A percentile compares a stretch with the other conserved stretches of the same genome.
Conservation (phyloP, 2,329 filamentous ascomycete genomes). For the Cladobotryum protrusum region DNA sequence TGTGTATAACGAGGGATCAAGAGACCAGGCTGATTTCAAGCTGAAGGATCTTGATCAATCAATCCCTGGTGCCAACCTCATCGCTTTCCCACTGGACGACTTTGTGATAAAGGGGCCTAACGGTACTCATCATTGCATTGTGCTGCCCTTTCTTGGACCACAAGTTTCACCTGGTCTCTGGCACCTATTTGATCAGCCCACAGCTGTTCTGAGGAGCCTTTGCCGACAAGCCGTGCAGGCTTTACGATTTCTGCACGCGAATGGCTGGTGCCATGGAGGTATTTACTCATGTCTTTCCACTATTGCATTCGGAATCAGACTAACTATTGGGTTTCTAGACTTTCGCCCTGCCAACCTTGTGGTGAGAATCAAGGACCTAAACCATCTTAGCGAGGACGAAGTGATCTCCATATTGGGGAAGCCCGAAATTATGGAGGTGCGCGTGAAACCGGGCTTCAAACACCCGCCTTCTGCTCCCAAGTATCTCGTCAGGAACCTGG, state of each 20-base stretch:
- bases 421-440: conserved; percentile 9
- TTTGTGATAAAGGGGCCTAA: conserved; percentile 21
- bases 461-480: conserved; percentile 14
- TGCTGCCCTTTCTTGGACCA: conserved; percentile 23
- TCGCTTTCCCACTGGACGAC: conserved; percentile 17
- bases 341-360: conserved; percentile 24
- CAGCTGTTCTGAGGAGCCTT: conserved; percentile 11
- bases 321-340: conserved; percentile 4
- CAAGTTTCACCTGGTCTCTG: conserved; percentile 16
- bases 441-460: conserved; percentile 4
- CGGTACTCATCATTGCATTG: conserved; percentile 21
- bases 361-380: conserved; percentile 15
- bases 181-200: conserved; percentile 7
- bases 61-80: background rate
- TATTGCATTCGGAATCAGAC: too few species aligned
- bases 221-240: conserved; percentile 18
- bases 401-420: conserved; percentile 15
- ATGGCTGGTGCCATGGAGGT: conserved; percentile 25
- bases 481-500: conserved; percentile 18
- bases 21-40: background rate
- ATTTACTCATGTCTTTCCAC: too few species aligned
- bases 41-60: conserved; percentile 4
- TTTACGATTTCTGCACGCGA: conserved; percentile 19
- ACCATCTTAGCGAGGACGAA: conserved; percentile 18
- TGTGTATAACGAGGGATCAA: background rate